phyloP scores from a whole-genome alignment of 1,284 basidiomycete species.

The Chalciporus piperatoides region DNA sequence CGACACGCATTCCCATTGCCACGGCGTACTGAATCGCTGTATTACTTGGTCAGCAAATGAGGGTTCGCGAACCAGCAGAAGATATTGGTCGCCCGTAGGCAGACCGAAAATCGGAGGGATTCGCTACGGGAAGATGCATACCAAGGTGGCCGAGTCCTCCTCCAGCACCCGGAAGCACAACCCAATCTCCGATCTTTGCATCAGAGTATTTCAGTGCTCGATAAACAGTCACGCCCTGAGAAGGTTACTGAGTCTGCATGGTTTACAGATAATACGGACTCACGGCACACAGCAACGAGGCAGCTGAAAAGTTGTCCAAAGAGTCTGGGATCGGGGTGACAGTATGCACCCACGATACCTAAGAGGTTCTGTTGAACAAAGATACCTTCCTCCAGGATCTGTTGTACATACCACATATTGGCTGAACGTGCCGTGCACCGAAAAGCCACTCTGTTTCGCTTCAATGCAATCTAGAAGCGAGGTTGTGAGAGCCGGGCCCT shows the following conservation, averaged over 20 bases:
- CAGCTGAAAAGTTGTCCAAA: conserved; percentile 66
- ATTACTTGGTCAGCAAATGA: conserved; percentile 12
- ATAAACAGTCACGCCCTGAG: conserved; percentile 74
- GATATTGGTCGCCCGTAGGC: no score
- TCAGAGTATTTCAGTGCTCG: conserved; percentile 78
- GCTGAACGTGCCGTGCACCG: conserved; percentile 80
- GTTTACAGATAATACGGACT: conserved; percentile 17
- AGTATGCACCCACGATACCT: conserved; percentile 62
- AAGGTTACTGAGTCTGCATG: neutral
- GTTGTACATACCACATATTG: conserved; percentile 61
- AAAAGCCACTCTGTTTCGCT: conserved; percentile 67
- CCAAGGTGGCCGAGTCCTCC: conserved; percentile 66
- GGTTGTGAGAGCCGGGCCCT: neutral
- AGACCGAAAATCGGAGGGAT: no score
- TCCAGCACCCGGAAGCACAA: conserved; percentile 78
- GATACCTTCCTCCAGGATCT: neutral
- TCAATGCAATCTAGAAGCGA: conserved; percentile 52
- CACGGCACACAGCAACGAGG: conserved; percentile 81
- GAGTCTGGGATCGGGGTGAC: conserved; percentile 75
- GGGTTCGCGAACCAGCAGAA: neutral
- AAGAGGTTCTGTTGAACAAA: neutral
- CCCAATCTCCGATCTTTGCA: conserved; percentile 74
- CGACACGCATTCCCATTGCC: conserved; percentile 72
- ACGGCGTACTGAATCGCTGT: conserved; percentile 74
- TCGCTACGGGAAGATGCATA: conserved; percentile 17